Evolutionary conservation across 768 basidiomycete species (phyloP).

Genomic region (Pholiota conissans): DNA sequence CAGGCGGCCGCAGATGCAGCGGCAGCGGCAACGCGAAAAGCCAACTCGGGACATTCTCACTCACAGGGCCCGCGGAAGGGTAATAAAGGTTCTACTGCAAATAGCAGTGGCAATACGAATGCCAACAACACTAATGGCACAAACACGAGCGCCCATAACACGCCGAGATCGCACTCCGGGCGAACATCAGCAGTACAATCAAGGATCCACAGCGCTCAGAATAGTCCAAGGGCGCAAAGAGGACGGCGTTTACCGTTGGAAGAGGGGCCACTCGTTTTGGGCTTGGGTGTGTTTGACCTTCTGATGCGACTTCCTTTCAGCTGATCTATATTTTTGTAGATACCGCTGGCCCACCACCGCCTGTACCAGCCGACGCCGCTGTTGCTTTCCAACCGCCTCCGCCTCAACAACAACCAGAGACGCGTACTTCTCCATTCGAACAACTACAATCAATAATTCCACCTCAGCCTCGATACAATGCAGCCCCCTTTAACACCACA

Average conservation of each 20-base stretch:
- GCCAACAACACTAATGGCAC: not conserved
- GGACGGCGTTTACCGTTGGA: constrained; percentile 1
- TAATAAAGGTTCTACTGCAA: not conserved
- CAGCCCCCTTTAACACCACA: not conserved
- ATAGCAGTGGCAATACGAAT: not conserved
- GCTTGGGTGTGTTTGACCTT: not conserved
- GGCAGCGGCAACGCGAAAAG: constrained; percentile 3
- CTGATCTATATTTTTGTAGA: not conserved
- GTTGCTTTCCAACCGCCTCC: not conserved
- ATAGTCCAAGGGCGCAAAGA: not conserved
- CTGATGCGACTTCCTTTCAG: not conserved
- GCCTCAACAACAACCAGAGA: not conserved
- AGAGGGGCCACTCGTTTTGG: not conserved
- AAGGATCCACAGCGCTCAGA: constrained; percentile 36
- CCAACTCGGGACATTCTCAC: not conserved
- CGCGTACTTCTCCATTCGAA: not conserved
- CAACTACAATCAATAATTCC: not conserved
- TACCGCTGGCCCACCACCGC: not conserved
- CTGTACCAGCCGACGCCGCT: not conserved
- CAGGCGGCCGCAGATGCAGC: constrained; percentile 20
- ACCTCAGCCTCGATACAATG: not conserved
- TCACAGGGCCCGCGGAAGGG: constrained; percentile 1
- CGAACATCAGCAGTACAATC: constrained; percentile 30
- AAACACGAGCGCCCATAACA: constrained; percentile 12
- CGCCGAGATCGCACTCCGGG: constrained; percentile 24